Percentiles rank a stretch among this genome's conserved stretches.
Conservation (phyloP, 352 stramenopile genomes). For the Phytophthora fragariaefolia region DNA sequence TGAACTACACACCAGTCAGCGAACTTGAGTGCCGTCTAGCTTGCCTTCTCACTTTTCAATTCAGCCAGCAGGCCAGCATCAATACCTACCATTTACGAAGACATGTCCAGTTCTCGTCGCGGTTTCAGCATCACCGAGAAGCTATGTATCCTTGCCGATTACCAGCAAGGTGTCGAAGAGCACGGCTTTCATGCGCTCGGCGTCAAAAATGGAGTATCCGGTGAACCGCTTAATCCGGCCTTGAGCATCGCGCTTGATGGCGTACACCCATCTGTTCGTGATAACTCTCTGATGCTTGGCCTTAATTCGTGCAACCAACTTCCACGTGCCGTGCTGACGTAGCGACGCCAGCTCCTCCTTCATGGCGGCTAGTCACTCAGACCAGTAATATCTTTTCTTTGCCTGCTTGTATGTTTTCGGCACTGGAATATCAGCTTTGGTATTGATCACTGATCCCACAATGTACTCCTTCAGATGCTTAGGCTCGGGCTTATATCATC, state of each 20-base stretch:
- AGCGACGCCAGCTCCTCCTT: neutral
- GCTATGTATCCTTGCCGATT: too few species aligned
- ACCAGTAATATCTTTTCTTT: neutral
- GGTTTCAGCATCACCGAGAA: too few species aligned
- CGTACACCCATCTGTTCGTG: neutral
- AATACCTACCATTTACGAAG: too few species aligned
- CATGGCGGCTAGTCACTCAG: neutral
- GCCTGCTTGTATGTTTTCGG: neutral
- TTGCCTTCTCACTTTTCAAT: too few species aligned
- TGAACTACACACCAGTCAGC: too few species aligned
- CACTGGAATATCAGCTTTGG: neutral
- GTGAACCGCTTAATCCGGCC: neutral
- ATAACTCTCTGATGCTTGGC: neutral
- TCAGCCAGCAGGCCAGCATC: too few species aligned
- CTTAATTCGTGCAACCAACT: neutral
- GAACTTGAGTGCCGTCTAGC: too few species aligned
- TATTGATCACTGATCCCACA: neutral
- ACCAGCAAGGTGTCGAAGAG: too few species aligned
- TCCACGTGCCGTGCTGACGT: neutral
- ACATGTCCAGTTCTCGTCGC: too few species aligned
- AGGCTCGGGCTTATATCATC: too few species aligned
- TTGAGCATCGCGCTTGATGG: neutral
- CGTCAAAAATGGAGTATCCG: too few species aligned
- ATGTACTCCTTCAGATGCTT: neutral
- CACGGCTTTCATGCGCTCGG: too few species aligned